Conservation (phyloP, 2,329 filamentous ascomycete species). For the Trichoderma sp. region DNA sequence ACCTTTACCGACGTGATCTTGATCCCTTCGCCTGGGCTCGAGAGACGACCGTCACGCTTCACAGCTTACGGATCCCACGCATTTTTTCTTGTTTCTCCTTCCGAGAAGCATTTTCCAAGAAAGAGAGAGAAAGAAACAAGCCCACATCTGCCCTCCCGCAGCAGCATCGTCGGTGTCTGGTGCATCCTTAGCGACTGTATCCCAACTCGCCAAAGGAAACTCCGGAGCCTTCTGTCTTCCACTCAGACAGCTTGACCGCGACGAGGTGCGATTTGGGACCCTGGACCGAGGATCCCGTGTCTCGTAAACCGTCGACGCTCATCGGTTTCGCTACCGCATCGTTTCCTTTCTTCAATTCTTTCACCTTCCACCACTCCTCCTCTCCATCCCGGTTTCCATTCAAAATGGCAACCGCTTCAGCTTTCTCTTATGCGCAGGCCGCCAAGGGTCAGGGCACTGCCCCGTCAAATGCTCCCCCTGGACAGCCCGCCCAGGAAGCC, state of each 20-base stretch:
- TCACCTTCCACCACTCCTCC: conserved; percentile 19
- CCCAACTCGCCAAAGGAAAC: conserved; percentile 1
- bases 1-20: conserved; percentile 28
- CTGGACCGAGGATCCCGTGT: conserved; percentile 24
- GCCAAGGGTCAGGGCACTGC: conserved; percentile 71
- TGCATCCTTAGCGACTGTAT: background rate
- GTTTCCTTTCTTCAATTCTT: conserved; percentile 39
- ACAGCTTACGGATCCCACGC: conserved; percentile 23
- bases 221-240: conserved; percentile 2
- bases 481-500: conserved; percentile 34
- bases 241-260: conserved; percentile 28
- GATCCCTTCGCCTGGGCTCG: conserved; percentile 26
- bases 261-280: conserved; percentile 31
- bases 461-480: conserved; percentile 38
- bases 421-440: conserved; percentile 94
- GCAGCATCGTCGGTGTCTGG: conserved; percentile 4
- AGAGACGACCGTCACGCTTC: conserved; percentile 29
- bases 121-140: background rate
- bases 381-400: conserved; percentile 22
- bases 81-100: conserved; percentile 6
- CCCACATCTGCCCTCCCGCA: background rate
- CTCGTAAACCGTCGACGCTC: conserved; percentile 29
- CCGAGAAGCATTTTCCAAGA: background rate
- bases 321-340: conserved; percentile 30
- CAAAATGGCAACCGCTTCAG: conserved; percentile 58